These are phyloP conservation scores for Endocalyx cinctus DNA, from an alignment of 2,329 filamentous ascomycete genomes.

Conservation along the genomic window DNA sequence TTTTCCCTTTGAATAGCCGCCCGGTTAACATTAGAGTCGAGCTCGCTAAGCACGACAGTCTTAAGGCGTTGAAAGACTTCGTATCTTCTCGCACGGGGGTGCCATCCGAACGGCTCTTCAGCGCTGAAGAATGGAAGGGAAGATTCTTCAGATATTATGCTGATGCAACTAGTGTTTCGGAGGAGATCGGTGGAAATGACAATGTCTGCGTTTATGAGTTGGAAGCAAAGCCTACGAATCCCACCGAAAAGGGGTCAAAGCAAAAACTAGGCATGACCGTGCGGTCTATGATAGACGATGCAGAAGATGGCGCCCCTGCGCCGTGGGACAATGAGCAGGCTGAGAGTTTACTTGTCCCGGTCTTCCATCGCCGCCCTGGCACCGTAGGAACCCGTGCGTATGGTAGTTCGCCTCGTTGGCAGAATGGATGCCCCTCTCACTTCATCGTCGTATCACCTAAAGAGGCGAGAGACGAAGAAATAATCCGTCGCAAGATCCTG, in stretches of 20 bases:
- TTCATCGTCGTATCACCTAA: constrained; percentile 73
- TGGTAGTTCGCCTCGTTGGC: constrained; percentile 35
- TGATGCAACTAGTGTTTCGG: constrained; percentile 62
- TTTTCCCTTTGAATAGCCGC: constrained; percentile 67
- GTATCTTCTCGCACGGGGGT: constrained; percentile 65
- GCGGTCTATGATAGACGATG: constrained; percentile 46
- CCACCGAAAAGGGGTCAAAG: constrained; percentile 44
- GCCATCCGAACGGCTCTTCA: constrained; percentile 63
- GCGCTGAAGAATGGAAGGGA: constrained; percentile 74
- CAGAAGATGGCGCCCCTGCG: constrained; percentile 27
- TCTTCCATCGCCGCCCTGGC: constrained; percentile 56
- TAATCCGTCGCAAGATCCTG: constrained; percentile 75
- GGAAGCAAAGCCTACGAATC: constrained; percentile 74
- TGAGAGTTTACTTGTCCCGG: constrained; percentile 65
- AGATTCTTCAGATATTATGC: constrained; percentile 86
- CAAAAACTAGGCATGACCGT: constrained; percentile 29
- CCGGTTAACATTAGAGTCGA: constrained; percentile 75
- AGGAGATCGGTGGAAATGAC: constrained; percentile 65
- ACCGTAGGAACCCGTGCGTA: no score
- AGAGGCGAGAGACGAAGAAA: constrained; percentile 63
- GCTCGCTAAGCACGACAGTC: constrained; percentile 68
- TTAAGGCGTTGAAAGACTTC: constrained; percentile 65
- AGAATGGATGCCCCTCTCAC: constrained; percentile 40
- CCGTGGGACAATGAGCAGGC: constrained; percentile 57
- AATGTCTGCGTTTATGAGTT: constrained; percentile 71